These are phyloP conservation scores for Polychaeton citri DNA, from an alignment of 2,329 filamentous ascomycete genomes.

Conservation along the genomic window DNA sequence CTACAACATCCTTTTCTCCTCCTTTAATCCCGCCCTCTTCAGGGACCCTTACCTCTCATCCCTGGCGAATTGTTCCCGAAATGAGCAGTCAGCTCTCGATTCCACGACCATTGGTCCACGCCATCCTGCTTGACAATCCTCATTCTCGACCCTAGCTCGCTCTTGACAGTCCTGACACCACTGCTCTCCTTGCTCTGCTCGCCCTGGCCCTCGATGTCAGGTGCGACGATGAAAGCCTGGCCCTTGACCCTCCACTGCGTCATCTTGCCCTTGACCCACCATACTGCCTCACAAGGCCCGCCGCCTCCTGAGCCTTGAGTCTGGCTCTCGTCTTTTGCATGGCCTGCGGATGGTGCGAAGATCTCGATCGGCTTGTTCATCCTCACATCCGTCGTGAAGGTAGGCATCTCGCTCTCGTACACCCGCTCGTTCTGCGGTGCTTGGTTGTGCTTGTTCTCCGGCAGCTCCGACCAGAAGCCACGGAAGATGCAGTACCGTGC, in stretches of 20 bases:
- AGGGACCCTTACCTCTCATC: conserved; percentile 48
- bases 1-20: too few relatives aligned
- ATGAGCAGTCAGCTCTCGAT: conserved; percentile 65
- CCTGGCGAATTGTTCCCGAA: conserved; percentile 78
- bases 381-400: conserved; percentile 75
- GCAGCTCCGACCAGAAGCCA: conserved; percentile 66
- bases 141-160: conserved; percentile 51
- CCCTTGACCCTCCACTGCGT: conserved; percentile 82
- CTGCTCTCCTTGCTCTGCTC: conserved; percentile 36
- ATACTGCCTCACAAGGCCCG: conserved; percentile 65
- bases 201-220: conserved; percentile 46
- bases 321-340: conserved; percentile 31
- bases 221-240: conserved; percentile 58
- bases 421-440: conserved; percentile 56
- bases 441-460: conserved; percentile 58
- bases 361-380: conserved; percentile 76
- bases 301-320: conserved; percentile 46
- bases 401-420: conserved; percentile 65
- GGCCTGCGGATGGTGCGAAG: conserved; percentile 36
- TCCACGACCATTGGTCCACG: conserved; percentile 57
- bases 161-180: conserved; percentile 45
- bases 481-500: conserved; percentile 73
- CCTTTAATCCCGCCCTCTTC: conserved; percentile 2
- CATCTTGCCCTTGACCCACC: conserved; percentile 54
- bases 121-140: conserved; percentile 34